Conservation (phyloP, 139 green algal species). For the Astrephomene gubernaculifera region DNA sequence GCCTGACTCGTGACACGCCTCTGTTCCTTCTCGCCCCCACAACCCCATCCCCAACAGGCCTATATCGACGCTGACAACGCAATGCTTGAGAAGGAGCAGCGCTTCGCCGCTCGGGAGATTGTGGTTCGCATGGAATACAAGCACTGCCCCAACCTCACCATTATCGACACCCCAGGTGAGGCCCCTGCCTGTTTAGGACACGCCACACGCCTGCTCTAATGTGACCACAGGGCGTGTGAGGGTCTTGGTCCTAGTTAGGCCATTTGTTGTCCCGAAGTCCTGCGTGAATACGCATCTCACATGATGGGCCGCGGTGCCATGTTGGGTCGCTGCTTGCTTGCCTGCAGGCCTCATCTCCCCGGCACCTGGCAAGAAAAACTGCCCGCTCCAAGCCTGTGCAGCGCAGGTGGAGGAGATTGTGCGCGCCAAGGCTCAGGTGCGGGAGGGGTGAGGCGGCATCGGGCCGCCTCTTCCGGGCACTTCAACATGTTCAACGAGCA, state of each 20-base stretch:
- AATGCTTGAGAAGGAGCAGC: constrained; percentile 85
- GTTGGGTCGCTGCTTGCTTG: too few species aligned
- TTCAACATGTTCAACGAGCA: too few species aligned
- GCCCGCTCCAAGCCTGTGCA: constrained; percentile 71
- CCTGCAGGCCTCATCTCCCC: constrained; percentile 90
- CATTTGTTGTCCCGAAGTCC: too few species aligned
- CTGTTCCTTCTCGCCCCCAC: too few species aligned
- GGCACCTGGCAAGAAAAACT: constrained; percentile 87
- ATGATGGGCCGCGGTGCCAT: too few species aligned
- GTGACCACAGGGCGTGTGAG: too few species aligned
- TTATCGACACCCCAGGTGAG: constrained; percentile 95
- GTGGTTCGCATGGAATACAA: constrained; percentile 95
- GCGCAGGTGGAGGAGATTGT: constrained; percentile 88
- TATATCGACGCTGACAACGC: constrained; percentile 94
- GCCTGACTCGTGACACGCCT: too few species aligned
- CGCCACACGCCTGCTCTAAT: too few species aligned
- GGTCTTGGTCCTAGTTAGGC: too few species aligned
- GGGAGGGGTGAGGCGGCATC: background rate
- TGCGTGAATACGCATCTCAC: too few species aligned
- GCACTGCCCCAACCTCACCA: constrained; percentile 97
- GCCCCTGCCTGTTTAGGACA: background rate
- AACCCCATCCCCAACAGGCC: too few species aligned
- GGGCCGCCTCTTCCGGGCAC: too few species aligned
- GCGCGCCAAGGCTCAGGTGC: constrained; percentile 89
- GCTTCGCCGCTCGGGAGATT: constrained; percentile 96